Evolutionary conservation across 805 yeast genomes (phyloP), one percentile per base, ranked within the genome.

Genomic region (Grigorovia humatica): DNA sequence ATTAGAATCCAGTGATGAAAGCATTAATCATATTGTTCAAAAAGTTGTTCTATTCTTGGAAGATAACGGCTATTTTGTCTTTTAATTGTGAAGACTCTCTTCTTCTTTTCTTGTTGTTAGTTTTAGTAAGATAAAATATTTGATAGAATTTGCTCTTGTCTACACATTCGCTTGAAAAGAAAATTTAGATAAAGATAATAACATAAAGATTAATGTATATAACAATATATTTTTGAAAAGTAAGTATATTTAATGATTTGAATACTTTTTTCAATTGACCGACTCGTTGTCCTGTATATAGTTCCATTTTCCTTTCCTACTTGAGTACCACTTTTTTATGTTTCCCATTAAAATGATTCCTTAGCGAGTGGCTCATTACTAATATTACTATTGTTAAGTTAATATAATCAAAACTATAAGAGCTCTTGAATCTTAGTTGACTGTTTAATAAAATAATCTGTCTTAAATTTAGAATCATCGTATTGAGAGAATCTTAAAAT

Each of bases 31-130:
- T 46, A 85, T 87, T 52, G 85, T 88, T 51, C 87, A 81, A 65
- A 82, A 83, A 67, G 78, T 86, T 57, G 83, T 85, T 40, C 71
- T 81, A 54, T 76, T 82, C 65, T 77, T 90, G 59, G 88, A 86
- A 69, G 81, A 83, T 61, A 87, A 89, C 70, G 95, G 95, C 17
- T 90, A 85, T 72, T 49, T 52, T 19, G 57, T 51, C 49, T 58
- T 54, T 48, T 70, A 59, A 56, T 49, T 23, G 6, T 23, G 27
- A 23, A 4, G 27, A 42, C 8, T 9, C 23, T 9, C 20, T 42
- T 13, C 27, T n/a, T 43, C 44, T n/a, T 42, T n/a, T 43, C 44
- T 44, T 30, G 40, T 32, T 32, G 11, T 32, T 32, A 11, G 11
- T 9, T 32, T 32, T 32, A 32, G 38, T 32, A 32, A 32, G 38